Evolutionary conservation across 108 stramenopile species (phyloP).

Genomic region (Conticribra guillardii): DNA sequence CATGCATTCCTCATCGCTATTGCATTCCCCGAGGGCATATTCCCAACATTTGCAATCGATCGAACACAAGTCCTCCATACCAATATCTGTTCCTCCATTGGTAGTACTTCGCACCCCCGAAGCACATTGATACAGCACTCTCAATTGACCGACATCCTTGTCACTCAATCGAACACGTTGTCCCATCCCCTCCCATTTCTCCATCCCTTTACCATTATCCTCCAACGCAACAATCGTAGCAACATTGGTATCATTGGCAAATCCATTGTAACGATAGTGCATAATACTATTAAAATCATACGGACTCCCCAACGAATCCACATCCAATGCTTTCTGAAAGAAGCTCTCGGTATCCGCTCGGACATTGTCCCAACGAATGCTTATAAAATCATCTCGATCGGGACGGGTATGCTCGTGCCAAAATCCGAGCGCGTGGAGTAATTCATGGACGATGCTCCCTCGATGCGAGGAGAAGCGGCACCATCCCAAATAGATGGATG

Average conservation of each 20-base stretch:
- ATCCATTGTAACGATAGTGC: conserved; percentile 51
- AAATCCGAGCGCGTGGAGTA: conserved; percentile 60
- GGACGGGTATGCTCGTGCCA: conserved; percentile 60
- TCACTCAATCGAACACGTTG: conserved; percentile 43
- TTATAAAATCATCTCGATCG: conserved; percentile 56
- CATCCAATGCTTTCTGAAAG: conserved; percentile 25
- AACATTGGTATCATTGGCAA: conserved; percentile 15
- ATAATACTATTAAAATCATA: conserved; percentile 58
- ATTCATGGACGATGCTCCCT: conserved; percentile 49
- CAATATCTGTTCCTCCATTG: too few species aligned
- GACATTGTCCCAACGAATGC: conserved; percentile 36
- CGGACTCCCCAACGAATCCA: conserved; percentile 39
- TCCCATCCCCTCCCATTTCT: conserved; percentile 40
- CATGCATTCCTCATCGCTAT: conserved; percentile 52
- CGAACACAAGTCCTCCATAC: conserved; percentile 38
- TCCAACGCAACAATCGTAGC: conserved; percentile 29
- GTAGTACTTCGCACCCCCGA: conserved; percentile 27
- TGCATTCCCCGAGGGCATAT: conserved; percentile 32
- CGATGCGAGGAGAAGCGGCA: conserved; percentile 18
- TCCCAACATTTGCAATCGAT: conserved; percentile 52
- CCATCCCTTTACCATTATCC: background rate
- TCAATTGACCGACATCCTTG: conserved; percentile 41
- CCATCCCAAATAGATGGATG: conserved; percentile 40
- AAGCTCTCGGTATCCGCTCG: conserved; percentile 11
- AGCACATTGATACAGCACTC: conserved; percentile 45